phyloP scores from a whole-genome alignment of 2,329 filamentous ascomycete genomes.

The Cordyceps militaris region DNA sequence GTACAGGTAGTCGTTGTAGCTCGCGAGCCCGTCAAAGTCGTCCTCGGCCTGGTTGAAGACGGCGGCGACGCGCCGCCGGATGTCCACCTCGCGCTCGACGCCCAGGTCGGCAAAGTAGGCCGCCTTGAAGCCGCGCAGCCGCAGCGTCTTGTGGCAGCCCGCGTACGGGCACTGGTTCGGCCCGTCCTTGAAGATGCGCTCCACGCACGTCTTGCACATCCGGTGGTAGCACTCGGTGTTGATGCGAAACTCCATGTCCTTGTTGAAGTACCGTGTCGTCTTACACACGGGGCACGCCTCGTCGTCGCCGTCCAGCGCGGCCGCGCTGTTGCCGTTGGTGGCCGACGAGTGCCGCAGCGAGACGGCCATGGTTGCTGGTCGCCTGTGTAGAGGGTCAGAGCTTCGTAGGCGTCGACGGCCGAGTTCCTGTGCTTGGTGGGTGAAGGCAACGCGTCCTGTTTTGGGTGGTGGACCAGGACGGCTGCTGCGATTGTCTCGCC shows the following conservation, averaged over 20 bases:
- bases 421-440: not conserved
- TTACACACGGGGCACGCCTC: slow-evolving; percentile 98
- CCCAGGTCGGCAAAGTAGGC: slow-evolving; percentile 86
- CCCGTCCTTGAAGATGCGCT: slow-evolving; percentile 86
- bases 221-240: slow-evolving; percentile 99
- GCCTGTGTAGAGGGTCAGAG: no score
- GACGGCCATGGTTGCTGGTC: not conserved
- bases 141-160: slow-evolving; percentile 77
- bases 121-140: slow-evolving; percentile 73
- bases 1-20: slow-evolving; percentile 93
- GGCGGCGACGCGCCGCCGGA: slow-evolving; percentile 67
- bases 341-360: slow-evolving; percentile 11
- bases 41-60: slow-evolving; percentile 86
- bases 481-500: not conserved
- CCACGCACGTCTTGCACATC: slow-evolving; percentile 96
- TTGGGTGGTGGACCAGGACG: not conserved
- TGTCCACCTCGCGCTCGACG: slow-evolving; percentile 90
- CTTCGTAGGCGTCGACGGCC: not conserved
- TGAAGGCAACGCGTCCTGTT: not conserved
- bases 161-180: slow-evolving; percentile 90
- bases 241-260: slow-evolving; percentile 88
- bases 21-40: slow-evolving; percentile 77
- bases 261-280: slow-evolving; percentile 90
- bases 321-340: slow-evolving; percentile 2
- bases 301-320: slow-evolving; percentile 29